Evolutionary conservation across 768 basidiomycete species (phyloP), one percentile per base, ranked within the genome.

Genomic region (Auriscalpium orientale): DNA sequence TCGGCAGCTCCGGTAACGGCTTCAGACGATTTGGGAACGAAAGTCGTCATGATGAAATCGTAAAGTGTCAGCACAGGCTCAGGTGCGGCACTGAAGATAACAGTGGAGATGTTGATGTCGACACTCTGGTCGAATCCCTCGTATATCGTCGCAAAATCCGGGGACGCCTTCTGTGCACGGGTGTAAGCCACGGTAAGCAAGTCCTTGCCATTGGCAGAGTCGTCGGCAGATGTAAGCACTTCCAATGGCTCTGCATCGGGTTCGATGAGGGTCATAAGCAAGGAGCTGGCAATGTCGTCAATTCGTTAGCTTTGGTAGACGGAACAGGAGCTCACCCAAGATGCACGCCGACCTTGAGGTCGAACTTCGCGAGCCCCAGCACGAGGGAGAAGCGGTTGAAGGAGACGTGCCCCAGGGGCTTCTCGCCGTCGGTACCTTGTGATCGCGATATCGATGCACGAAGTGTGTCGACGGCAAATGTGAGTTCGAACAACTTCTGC

Each of bases 11-110:
- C 28, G 7, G 28, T 28, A 28, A 28, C 28, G 2, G 28, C 2
- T 38, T 55, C 55, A 50, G 59, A 51, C 36, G 67, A 55, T 57
- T 75, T 62, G 9, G 87, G 82, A 10, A 92, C 89, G 70, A 99
- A 99, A 0, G 97, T 98, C 3, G 89, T 87, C 87, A 99, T 95
- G 70, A 99, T 82, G 73, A 95, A 98, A 72, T 98, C 94, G 70
- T 98, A 98, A 20, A 98, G 71, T 2, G 87, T 79, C 38, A 99
- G 74, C 45, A 98, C 85, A 12, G 95, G 94, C 65, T 93, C 91
- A 0, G 97, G 94, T 8, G 89, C 87, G 3, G 88, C 84, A 55
- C 84, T 83, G 70, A 98, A 85, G 52, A 95, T 80, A 67, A 99
- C 84, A 0, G 95, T 97, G 4, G 95, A 95, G 40, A 98, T 76